Percentiles rank a stretch among this genome's conserved stretches.
Evolutionary conservation across 2,329 filamentous ascomycete species (phyloP).

Genomic region (Sclerotinia minor): DNA sequence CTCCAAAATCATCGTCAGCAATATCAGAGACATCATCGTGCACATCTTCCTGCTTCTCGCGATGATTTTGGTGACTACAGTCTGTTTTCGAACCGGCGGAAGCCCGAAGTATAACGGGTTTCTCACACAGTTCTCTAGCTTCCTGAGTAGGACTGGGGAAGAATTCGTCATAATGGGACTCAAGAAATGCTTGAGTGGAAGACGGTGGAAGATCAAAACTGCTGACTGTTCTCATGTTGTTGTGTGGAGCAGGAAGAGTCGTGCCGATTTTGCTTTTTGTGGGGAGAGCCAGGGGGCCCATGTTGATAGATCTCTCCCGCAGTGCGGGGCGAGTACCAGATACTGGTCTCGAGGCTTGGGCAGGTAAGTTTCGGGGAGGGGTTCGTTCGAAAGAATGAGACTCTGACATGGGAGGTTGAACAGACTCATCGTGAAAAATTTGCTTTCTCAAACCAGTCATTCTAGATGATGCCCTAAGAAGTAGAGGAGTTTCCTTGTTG

Average conservation of each 20-base stretch:
- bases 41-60: not conserved
- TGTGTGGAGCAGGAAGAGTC: not conserved
- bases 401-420: not conserved
- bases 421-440: not conserved
- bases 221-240: not conserved
- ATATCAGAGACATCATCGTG: not conserved
- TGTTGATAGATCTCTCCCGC: constrained; percentile 30
- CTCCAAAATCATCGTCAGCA: constrained; percentile 26
- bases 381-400: not conserved
- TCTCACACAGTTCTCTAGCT: constrained; percentile 51
- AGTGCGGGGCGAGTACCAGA: constrained; percentile 14
- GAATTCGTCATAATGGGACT: constrained; percentile 52
- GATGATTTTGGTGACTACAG: too few relatives aligned
- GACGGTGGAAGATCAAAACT: constrained; percentile 37
- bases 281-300: constrained; percentile 32
- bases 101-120: constrained; percentile 30
- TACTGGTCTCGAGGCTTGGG: not conserved
- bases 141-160: constrained; percentile 59
- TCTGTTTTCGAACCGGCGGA: not conserved
- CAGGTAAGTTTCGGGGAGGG: not conserved
- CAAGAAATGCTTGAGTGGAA: constrained; percentile 56
- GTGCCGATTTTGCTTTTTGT: constrained; percentile 16
- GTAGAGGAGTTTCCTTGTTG: not conserved
- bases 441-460: not conserved
- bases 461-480: not conserved